Evolutionary conservation across 495 filamentous ascomycete genomes (phyloP).

Genomic region (Penicillium angulare): DNA sequence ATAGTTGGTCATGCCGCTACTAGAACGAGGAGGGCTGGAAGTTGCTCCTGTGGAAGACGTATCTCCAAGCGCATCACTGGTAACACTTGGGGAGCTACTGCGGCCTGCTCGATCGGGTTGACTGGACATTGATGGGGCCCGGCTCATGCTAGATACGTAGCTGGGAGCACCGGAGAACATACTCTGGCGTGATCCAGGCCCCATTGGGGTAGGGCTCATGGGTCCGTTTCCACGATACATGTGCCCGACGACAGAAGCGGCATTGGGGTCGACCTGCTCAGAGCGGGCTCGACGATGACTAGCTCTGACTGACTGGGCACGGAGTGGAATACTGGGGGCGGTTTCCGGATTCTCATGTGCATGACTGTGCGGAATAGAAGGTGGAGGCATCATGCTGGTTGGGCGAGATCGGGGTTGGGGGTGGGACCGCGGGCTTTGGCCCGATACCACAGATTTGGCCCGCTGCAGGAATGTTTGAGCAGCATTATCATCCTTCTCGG

Average conservation of each 20-base stretch:
- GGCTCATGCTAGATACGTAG: conserved; percentile 45
- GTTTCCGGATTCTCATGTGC: conserved; percentile 70
- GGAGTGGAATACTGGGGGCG: conserved; percentile 81
- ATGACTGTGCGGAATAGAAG: conserved; percentile 32
- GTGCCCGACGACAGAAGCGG: conserved; percentile 72
- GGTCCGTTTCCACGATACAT: conserved; percentile 72
- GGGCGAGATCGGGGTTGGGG: conserved; percentile 56
- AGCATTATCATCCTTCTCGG: conserved; percentile 53
- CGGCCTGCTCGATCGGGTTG: conserved; percentile 40
- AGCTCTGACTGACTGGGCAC: conserved; percentile 60
- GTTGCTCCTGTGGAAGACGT: conserved; percentile 47
- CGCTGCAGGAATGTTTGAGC: conserved; percentile 68
- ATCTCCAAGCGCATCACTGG: conserved; percentile 58
- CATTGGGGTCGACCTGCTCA: conserved; percentile 62
- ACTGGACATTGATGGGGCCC: conserved; percentile 46
- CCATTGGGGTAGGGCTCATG: conserved; percentile 50
- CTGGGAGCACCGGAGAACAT: conserved; percentile 42
- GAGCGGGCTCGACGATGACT: conserved; percentile 63
- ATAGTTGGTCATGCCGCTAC: conserved; percentile 53
- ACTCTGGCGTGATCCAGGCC: conserved; percentile 44
- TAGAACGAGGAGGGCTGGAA: conserved; percentile 55
- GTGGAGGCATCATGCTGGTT: conserved; percentile 58
- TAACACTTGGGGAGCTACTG: conserved; percentile 59
- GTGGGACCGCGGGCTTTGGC: conserved; percentile 36
- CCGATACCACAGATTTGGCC: conserved; percentile 67